These are phyloP conservation scores for Aureobasidium lini DNA, from an alignment of 2,329 filamentous ascomycete genomes.

Conservation along the genomic window DNA sequence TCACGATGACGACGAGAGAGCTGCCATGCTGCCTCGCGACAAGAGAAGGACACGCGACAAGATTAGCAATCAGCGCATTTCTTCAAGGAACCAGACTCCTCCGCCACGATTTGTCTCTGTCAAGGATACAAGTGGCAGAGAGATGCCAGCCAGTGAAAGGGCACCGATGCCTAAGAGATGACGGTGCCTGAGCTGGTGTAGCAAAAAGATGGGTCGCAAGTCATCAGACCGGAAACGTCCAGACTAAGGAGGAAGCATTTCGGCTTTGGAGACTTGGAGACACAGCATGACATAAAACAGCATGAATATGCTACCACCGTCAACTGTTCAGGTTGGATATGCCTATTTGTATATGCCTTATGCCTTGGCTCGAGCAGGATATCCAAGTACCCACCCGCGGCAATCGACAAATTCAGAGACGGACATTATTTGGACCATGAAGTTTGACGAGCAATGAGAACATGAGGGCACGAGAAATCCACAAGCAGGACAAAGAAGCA, in stretches of 20 bases:
- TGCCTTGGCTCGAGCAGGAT: too few relatives aligned
- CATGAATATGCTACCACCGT: neutral
- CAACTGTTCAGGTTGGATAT: neutral
- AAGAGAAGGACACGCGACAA: conserved; percentile 22
- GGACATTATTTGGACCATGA: too few relatives aligned
- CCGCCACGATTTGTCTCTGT: conserved; percentile 25
- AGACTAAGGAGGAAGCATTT: too few relatives aligned
- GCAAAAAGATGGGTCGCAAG: neutral
- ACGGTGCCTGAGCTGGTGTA: neutral
- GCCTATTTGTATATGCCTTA: neutral
- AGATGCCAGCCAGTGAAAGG: conserved; percentile 37
- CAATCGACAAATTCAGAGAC: too few relatives aligned
- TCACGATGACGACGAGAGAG: conserved; percentile 53
- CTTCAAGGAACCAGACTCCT: conserved; percentile 19
- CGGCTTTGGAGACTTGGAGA: neutral
- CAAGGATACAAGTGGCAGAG: conserved; percentile 35
- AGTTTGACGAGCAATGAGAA: neutral
- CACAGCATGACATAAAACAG: neutral
- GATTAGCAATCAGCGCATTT: conserved; percentile 21
- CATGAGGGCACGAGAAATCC: neutral
- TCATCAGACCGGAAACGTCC: neutral
- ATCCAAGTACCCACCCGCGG: too few relatives aligned
- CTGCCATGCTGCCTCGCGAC: conserved; percentile 21
- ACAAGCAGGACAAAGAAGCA: neutral
- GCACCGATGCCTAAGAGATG: conserved; percentile 33